These are phyloP conservation scores for Tetragonia tetragonoides DNA, from an alignment of 148 eudicot genomes.

Conservation along the genomic window DNA sequence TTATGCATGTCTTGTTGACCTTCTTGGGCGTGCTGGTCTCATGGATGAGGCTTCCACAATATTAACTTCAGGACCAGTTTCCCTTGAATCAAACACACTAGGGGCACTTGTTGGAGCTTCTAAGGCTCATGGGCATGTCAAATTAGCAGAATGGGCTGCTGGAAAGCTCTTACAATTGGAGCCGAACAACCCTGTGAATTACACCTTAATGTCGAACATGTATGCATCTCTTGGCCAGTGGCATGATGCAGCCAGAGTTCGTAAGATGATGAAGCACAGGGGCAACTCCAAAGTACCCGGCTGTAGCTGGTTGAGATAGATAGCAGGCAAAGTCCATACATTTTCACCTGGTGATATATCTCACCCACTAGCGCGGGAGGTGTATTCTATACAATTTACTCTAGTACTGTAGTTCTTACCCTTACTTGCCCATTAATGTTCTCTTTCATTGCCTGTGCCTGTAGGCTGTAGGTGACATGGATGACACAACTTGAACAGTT, in stretches of 20 bases:
- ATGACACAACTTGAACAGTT: background rate
- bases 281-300: conserved; percentile 47
- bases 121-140: conserved; percentile 45
- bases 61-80: conserved; percentile 32
- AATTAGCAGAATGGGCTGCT: conserved; percentile 57
- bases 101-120: conserved; percentile 65
- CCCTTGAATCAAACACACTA: conserved; percentile 37
- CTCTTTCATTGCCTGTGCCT: background rate
- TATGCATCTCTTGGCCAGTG: conserved; percentile 60
- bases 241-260: conserved; percentile 53
- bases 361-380: conserved; percentile 21
- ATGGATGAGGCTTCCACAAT: conserved; percentile 53
- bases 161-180: conserved; percentile 42
- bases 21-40: conserved; percentile 61
- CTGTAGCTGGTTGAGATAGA: conserved; percentile 58
- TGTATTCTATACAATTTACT: conserved; percentile 10
- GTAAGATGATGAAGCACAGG: conserved; percentile 38
- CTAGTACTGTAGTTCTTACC: too few species aligned
- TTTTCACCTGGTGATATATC: conserved; percentile 33
- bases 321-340: conserved; percentile 31
- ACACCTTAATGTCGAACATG: conserved; percentile 53
- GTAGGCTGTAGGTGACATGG: background rate
- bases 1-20: conserved; percentile 56
- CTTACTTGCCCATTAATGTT: too few species aligned
- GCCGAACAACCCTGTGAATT: conserved; percentile 45